Base-by-base conservation (phyloP, 768 basidiomycete genomes). In the Sarcomyxa edulis region DNA sequence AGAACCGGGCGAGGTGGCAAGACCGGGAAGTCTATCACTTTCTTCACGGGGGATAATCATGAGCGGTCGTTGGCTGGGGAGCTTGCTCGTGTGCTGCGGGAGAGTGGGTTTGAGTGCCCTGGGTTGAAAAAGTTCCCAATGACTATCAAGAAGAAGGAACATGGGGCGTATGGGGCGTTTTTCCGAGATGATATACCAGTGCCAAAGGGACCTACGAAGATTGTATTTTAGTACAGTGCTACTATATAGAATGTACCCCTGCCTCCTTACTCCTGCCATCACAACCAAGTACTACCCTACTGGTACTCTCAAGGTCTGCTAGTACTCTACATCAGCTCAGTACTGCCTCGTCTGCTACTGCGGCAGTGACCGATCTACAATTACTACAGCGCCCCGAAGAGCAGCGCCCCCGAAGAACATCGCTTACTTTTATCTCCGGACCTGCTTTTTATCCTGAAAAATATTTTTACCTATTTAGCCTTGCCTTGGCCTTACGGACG, bases 141-240 rank as follows among this genome's bases (percentile, higher is more conserved):
- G 76, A 89, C 93, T 42, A 91, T 98, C 66, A 96, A 95, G 71
- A 98, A 98, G 73, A 90, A 81, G 72, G 78, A 84, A 49, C 94
- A 97, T 52, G 68, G 88, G 14, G 84, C 77, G 28, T 97, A 96
- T 50, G 94, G 94, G 4, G 87, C 85, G 5, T 91, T 90, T 61
- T 91, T 74, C 60, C 60, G 83, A 40, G 79, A 86, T 48, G 79
- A 81, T 46, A 78, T 80, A 21, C 66, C 74, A 7, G 61, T 69
- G 31, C 71, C 73, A 16, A 71, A 71, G 15, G 76, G 67, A 2
- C 79, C 84, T n/a, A 85, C 77, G 7, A 87, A 84, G 68, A 88
- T 88, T 46, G 80, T 78, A 32, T 90, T 90, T 54, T 43, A 39
- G 28, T 10, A 39, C 16, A 14, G 24, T 4, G n/a, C n/a, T n/a